Conservation (phyloP, 2,329 filamentous ascomycete species). For the Leptoxyphium fumago region DNA sequence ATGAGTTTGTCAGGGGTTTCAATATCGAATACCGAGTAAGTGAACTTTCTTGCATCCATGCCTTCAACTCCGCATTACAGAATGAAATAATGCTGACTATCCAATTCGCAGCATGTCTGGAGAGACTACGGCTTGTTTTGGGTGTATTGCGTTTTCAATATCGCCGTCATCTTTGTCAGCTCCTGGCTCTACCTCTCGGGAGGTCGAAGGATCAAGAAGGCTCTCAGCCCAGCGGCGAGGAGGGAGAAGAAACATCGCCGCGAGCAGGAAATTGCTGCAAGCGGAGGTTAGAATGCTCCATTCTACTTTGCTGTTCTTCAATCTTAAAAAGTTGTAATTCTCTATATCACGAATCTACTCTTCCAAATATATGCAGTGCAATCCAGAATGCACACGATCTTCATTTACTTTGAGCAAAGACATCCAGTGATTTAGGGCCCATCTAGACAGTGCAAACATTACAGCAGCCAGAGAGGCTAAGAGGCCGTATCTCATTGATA, state of each 20-base stretch:
- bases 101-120: constrained; percentile 43
- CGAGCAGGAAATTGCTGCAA: constrained; percentile 11
- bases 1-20: constrained; percentile 30
- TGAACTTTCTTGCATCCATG: neutral
- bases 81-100: neutral
- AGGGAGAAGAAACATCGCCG: constrained; percentile 20
- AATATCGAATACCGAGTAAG: constrained; percentile 23
- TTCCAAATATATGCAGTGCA: too few species aligned
- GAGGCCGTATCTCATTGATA: too few species aligned
- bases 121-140: constrained; percentile 55
- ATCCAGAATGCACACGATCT: too few species aligned
- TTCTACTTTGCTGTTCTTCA: too few species aligned
- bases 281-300: too few species aligned
- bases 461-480: too few species aligned
- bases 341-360: too few species aligned
- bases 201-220: constrained; percentile 20
- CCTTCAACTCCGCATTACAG: neutral
- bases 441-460: too few species aligned
- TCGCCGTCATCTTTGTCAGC: constrained; percentile 13
- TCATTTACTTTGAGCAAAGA: too few species aligned
- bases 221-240: constrained; percentile 20
- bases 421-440: too few species aligned
- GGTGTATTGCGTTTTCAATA: constrained; percentile 49
- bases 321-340: too few species aligned
- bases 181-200: constrained; percentile 41